Base-by-base conservation (phyloP, 1,284 basidiomycete species). In the Pseudozyma thailandica region DNA sequence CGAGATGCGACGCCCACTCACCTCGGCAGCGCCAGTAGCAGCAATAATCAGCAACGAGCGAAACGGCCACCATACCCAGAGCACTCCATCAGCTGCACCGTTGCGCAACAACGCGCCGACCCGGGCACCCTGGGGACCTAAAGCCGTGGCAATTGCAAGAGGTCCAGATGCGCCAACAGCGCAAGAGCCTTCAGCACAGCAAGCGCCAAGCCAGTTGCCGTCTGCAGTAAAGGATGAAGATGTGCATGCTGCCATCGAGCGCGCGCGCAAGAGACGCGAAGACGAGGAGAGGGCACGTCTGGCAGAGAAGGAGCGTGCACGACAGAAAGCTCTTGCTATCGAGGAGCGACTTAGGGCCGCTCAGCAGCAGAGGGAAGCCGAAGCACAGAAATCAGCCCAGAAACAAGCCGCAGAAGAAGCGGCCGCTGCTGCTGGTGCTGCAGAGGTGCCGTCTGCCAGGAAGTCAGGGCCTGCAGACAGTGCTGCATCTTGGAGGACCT, bases 181-280 rank as follows among this genome's bases (percentile, higher is more conserved):
- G 5, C 52, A 55, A 10, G 20, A 16, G 35, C 10, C 41, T 50
- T 15, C 21, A 2, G 6, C 47, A 3, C 39, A 51, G 16, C 54
- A 44, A 30, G 21, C 41, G 13, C n/a, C 41, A 18, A 25, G 42
- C 5, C 28, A 37, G 6, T 18, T 39, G 8, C 2, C 46, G 15
- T 37, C 62, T 23, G 16, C 57, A 18, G 48, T 6, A 35, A 28
- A 30, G 9, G 70, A 69, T 27, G 69, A 77, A 25, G 80, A 82
- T 46, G 75, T 80, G 45, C 57, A 73, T 20, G 74, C 76, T 20
- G 71, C 80, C 31, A 77, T 78, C 6, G 80, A 82, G 52, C 69
- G 80, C 15, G 80, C 80, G 6, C 68, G 80, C 13, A 76, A 70
- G 55, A 70, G 80, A 26, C 72, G 79, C 16, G 64, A 81, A 33